These are phyloP conservation scores for Fomitopsis pinicola DNA, from an alignment of 1,284 basidiomycete genomes.

Conservation along the genomic window DNA sequence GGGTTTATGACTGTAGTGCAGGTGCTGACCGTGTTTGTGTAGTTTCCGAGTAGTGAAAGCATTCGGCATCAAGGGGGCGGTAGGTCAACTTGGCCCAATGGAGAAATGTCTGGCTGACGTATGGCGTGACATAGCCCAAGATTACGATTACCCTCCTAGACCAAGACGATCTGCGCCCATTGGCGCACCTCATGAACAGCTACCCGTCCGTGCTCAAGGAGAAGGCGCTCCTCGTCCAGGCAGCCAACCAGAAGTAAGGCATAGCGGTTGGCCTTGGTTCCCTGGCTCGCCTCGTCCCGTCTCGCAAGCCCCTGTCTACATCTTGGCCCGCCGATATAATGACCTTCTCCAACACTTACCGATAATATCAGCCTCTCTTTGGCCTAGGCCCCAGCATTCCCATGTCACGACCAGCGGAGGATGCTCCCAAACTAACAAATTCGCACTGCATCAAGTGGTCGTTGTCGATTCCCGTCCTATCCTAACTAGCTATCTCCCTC, in stretches of 20 bases:
- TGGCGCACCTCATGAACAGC: slow-evolving; percentile 85
- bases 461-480: background rate
- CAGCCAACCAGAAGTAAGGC: slow-evolving; percentile 26
- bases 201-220: slow-evolving; percentile 80
- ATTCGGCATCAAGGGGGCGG: slow-evolving; percentile 75
- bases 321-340: slow-evolving; percentile 1
- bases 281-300: background rate
- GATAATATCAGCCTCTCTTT: background rate
- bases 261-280: background rate
- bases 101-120: background rate
- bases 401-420: background rate
- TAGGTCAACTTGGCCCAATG: slow-evolving; percentile 33
- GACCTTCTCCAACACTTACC: background rate
- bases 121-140: slow-evolving; percentile 51
- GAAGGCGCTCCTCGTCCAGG: slow-evolving; percentile 49
- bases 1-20: background rate
- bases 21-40: slow-evolving; percentile 5
- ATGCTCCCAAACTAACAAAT: background rate
- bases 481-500: background rate
- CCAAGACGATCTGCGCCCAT: slow-evolving; percentile 75
- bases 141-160: slow-evolving; percentile 80
- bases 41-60: slow-evolving; percentile 77
- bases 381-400: background rate
- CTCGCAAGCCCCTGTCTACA: background rate
- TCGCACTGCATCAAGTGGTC: slow-evolving; percentile 8